Evolutionary conservation across 75 land plant species (phyloP).

Genomic region (Gnetum montanum): DNA sequence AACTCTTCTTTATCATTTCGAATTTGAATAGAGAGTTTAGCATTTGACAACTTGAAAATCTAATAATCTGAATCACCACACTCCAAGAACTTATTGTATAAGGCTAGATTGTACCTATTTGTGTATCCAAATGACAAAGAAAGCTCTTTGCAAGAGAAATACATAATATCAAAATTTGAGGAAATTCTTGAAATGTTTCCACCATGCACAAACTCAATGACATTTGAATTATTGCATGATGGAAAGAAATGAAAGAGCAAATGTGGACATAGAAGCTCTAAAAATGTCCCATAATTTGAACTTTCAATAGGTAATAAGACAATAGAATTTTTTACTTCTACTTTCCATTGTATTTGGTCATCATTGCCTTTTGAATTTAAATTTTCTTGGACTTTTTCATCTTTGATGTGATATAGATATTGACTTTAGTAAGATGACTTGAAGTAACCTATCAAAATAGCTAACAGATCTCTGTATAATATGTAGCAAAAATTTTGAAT

Average conservation of each 20-base stretch:
- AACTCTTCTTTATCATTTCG: slow-evolving; percentile 11
- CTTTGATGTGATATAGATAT: not conserved
- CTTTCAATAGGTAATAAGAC: slow-evolving; percentile 28
- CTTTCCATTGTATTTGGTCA: slow-evolving; percentile 17
- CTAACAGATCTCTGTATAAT: slow-evolving; percentile 39
- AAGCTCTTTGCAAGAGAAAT: slow-evolving; percentile 34
- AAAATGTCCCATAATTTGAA: slow-evolving; percentile 4
- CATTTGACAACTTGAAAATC: too few species aligned
- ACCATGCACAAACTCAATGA: slow-evolving; percentile 18
- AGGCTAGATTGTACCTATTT: too few species aligned
- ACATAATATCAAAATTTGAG: slow-evolving; percentile 15
- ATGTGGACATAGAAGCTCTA: slow-evolving; percentile 26
- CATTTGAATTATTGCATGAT: not conserved
- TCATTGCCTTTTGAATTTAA: not conserved
- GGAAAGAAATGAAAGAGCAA: slow-evolving; percentile 21
- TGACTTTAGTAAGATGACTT: slow-evolving; percentile 38
- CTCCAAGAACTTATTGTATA: too few species aligned
- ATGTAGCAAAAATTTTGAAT: slow-evolving; percentile 44
- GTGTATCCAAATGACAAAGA: slow-evolving; percentile 22
- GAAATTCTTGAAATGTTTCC: slow-evolving; percentile 13
- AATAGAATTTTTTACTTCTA: slow-evolving; percentile 40
- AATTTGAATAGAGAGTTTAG: slow-evolving; percentile 46
- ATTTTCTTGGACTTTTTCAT: not conserved
- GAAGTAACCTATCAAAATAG: slow-evolving; percentile 66
- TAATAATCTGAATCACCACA: too few species aligned